phyloP scores from a whole-genome alignment of 2,329 filamentous ascomycete genomes.

The Pyricularia grisea region DNA sequence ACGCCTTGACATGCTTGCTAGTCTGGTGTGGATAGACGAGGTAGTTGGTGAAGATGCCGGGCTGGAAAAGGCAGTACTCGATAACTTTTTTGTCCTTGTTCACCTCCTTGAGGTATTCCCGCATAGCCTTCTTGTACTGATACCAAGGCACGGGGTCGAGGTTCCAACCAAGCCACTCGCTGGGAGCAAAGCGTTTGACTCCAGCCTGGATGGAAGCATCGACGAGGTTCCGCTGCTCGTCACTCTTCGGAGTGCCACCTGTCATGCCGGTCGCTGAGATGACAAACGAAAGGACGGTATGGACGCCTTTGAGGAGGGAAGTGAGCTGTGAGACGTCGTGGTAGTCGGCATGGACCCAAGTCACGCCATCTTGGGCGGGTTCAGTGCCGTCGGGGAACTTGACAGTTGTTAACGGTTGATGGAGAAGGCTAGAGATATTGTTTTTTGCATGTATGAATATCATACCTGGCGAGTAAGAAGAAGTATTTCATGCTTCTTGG shows the following conservation, averaged over 20 bases:
- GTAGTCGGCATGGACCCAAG: constrained; percentile 3
- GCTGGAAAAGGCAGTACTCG: constrained; percentile 48
- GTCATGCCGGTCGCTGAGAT: neutral
- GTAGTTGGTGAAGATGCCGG: constrained; percentile 45
- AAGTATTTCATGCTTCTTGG: constrained; percentile 8
- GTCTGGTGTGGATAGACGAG: constrained; percentile 39
- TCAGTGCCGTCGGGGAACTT: neutral
- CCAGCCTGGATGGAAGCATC: constrained; percentile 49
- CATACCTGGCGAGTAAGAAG: constrained; percentile 7
- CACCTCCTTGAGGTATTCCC: constrained; percentile 38
- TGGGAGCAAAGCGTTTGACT: constrained; percentile 52
- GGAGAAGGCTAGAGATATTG: too few relatives aligned
- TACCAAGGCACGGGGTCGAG: constrained; percentile 35
- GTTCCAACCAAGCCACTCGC: constrained; percentile 36
- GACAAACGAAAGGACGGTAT: constrained; percentile 4
- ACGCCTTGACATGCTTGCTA: constrained; percentile 29
- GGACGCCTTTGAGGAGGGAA: constrained; percentile 5
- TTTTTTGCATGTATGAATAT: too few relatives aligned
- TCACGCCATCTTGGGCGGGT: neutral
- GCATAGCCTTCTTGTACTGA: constrained; percentile 36
- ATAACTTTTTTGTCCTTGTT: constrained; percentile 35
- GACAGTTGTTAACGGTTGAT: neutral
- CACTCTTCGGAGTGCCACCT: neutral
- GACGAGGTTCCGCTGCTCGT: constrained; percentile 28
- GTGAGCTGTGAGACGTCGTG: constrained; percentile 4